These are phyloP conservation scores for Backusella macrospora DNA, from an alignment of 192 early-diverging fungal species.

Conservation along the genomic window DNA sequence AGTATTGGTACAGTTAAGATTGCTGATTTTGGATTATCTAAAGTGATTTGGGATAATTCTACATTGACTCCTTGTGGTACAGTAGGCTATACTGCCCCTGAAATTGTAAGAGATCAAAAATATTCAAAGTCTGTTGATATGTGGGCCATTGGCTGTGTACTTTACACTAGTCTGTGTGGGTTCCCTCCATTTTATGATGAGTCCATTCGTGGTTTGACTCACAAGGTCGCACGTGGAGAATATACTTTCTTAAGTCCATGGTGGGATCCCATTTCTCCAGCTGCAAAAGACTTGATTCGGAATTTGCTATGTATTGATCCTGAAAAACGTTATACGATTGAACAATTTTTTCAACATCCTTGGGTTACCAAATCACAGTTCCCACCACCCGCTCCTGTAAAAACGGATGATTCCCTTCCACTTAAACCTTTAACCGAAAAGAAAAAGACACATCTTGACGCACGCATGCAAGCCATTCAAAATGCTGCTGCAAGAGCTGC, in stretches of 20 bases:
- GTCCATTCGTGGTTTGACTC: conserved; percentile 73
- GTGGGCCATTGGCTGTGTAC: conserved; percentile 87
- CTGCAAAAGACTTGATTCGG: conserved; percentile 73
- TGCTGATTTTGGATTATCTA: conserved; percentile 90
- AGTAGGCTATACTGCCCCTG: conserved; percentile 91
- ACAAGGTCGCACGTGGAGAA: conserved; percentile 85
- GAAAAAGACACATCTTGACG: neutral
- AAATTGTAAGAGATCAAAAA: conserved; percentile 80
- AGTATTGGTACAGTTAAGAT: conserved; percentile 85
- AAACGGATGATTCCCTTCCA: neutral
- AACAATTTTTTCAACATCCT: conserved; percentile 81
- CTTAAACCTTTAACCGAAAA: neutral
- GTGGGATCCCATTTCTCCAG: conserved; percentile 86
- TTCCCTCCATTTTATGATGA: conserved; percentile 88
- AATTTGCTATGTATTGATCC: conserved; percentile 74
- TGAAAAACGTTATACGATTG: conserved; percentile 71
- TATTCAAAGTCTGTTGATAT: conserved; percentile 86
- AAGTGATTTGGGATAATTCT: conserved; percentile 80
- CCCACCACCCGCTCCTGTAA: neutral
- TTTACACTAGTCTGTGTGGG: conserved; percentile 80
- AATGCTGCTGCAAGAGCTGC: conserved; percentile 21
- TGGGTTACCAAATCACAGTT: conserved; percentile 52
- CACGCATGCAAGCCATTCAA: conserved; percentile 22
- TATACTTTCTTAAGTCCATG: conserved; percentile 86
- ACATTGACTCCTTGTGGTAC: conserved; percentile 93